Base-by-base conservation (phyloP, 208 protist genomes). In the Leishmania amazonensis region DNA sequence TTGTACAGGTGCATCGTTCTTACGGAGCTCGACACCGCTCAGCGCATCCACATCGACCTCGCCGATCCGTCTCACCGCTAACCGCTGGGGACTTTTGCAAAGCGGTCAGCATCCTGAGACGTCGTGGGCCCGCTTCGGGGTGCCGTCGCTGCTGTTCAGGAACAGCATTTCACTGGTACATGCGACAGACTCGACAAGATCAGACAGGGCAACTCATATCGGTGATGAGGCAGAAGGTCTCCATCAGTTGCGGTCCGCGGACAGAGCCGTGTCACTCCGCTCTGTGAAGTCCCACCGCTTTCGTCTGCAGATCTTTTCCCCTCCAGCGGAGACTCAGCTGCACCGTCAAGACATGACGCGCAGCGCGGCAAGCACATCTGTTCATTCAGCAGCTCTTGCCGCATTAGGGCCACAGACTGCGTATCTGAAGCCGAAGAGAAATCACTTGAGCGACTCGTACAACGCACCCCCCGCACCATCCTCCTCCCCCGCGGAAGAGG, bases 271-370 rank as follows among this genome's bases (percentile, higher is more conserved):
- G 11, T 13, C 76, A 31, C 77, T 76, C 40, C 28, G 51, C 54
- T 31, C 42, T 7, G 45, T 75, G 38, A 76, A 35, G 19, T 85
- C 81, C 8, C 81, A 78, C 60, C 81, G 81, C 76, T 85, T 85
- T 38, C 68, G 76, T 9, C 24, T 80, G 68, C 76, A 76, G 71
- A 78, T 85, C 40, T 19, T 85, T 0, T 85, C 81, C n/a, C 81
- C 81, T 51, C 17, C 58, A 1, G 13, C 24, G 42, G 76, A 78
- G 21, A 15, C 70, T 3, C 31, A 58, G 31, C 38, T 62, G 51
- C 17, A n/a, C 35, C 13, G 17, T n/a, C n/a, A 31, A 19, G 73
- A 45, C 49, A 17, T 45, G 1, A 5, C 42, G 3, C 2, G 19
- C 40, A 28, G 28, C 45, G 28, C 45, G 13, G 45, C 42, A 51